phyloP scores from a whole-genome alignment of 768 basidiomycete genomes.

The Macrolepiota dolichaula region DNA sequence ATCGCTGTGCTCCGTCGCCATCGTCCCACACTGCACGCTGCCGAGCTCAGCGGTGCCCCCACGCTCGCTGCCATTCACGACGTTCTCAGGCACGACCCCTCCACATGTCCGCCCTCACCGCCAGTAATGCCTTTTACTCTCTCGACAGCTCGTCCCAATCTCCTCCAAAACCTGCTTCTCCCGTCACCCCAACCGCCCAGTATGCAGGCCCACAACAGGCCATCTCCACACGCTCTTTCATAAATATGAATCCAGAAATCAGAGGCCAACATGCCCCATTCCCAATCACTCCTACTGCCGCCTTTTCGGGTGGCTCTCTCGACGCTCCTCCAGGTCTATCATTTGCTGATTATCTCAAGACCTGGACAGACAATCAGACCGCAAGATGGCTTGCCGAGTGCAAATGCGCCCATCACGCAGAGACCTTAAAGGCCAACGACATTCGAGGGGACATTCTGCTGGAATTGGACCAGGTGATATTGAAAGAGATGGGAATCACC shows the following conservation, averaged over 20 bases:
- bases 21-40: slow-evolving; percentile 1
- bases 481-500: slow-evolving; percentile 88
- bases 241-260: slow-evolving; percentile 30
- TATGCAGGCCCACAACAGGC: slow-evolving; percentile 26
- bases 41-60: background rate
- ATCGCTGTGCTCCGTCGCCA: background rate
- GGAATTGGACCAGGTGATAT: slow-evolving; percentile 81
- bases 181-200: slow-evolving; percentile 39
- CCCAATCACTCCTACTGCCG: slow-evolving; percentile 32
- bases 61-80: background rate
- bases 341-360: slow-evolving; percentile 59
- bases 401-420: slow-evolving; percentile 66
- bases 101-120: slow-evolving; percentile 31
- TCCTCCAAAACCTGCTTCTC: slow-evolving; percentile 39
- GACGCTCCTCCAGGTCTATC: slow-evolving; percentile 60
- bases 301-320: slow-evolving; percentile 27
- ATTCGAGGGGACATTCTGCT: slow-evolving; percentile 90
- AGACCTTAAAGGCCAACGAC: slow-evolving; percentile 78
- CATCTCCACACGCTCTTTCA: slow-evolving; percentile 36
- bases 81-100: background rate
- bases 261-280: slow-evolving; percentile 42
- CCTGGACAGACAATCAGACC: slow-evolving; percentile 74
- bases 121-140: slow-evolving; percentile 24
- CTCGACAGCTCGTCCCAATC: slow-evolving; percentile 35
- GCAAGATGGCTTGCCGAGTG: slow-evolving; percentile 77